phyloP scores from a whole-genome alignment of 345 rosid genomes.

The Bruguiera sexangula region DNA sequence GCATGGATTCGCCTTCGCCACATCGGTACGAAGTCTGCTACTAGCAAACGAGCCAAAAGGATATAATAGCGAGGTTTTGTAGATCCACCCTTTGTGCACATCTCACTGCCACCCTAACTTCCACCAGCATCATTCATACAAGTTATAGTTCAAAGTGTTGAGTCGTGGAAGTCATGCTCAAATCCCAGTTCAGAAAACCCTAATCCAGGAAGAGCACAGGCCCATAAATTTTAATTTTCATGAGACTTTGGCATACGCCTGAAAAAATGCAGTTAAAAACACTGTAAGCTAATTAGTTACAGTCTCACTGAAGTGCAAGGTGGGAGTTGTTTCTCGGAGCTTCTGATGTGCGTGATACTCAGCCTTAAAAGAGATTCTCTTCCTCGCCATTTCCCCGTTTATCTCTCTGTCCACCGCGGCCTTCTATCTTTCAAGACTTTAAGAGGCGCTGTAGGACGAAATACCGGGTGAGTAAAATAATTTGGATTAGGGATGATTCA shows the following conservation, averaged over 20 bases:
- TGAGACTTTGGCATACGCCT: slow-evolving; percentile 37
- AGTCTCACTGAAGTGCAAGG: neutral
- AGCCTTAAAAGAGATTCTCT: neutral
- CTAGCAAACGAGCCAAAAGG: too few relatives aligned
- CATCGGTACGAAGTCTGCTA: too few relatives aligned
- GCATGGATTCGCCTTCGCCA: too few relatives aligned
- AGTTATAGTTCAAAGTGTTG: slow-evolving; percentile 2
- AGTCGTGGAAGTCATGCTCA: slow-evolving; percentile 45
- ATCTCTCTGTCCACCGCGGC: slow-evolving; percentile 13
- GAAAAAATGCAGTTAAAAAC: slow-evolving; percentile 22
- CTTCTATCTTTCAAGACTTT: too few relatives aligned
- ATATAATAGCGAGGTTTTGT: too few relatives aligned
- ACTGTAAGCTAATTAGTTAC: slow-evolving; percentile 8
- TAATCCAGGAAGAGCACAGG: neutral
- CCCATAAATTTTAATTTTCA: slow-evolving; percentile 36
- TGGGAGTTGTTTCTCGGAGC: neutral
- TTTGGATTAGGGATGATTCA: too few relatives aligned
- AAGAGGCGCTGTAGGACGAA: too few relatives aligned
- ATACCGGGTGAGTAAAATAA: too few relatives aligned
- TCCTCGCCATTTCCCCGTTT: neutral
- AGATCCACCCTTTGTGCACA: neutral
- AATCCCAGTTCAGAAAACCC: neutral
- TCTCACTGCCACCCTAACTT: neutral
- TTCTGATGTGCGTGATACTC: slow-evolving; percentile 9
- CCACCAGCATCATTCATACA: too few relatives aligned